Evolutionary conservation across 1,284 basidiomycete species (phyloP), one percentile per base, ranked within the genome.

Genomic region (Ganoderma multipileum): DNA sequence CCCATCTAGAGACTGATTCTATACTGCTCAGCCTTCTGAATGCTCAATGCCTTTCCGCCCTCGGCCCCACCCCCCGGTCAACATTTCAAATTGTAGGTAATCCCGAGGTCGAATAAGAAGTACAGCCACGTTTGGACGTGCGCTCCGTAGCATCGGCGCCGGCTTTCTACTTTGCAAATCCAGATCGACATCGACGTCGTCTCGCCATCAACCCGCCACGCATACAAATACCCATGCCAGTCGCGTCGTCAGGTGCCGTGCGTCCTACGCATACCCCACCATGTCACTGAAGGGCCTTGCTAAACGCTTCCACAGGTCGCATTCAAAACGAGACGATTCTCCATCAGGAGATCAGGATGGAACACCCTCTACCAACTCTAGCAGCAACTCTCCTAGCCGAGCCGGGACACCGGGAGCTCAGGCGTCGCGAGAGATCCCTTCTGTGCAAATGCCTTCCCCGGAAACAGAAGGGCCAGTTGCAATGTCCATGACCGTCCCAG

Each of bases 281-380:
- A 58, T 58, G 55, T 58, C 55, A 6, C 20, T 58, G 6, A 33
- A 23, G 20, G n/a, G 33, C 12, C 11, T 58, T 12, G 55, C 55
- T 2, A 58, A 58, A 58, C 55, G 33, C 55, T 58, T 58, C 33
- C 55, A 58, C 55, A 58, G 55, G n/a, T 58, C 55, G 33, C 55
- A 12, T 12, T 58, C 55, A 12, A 38, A 3, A 3, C 6, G 20
- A 23, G 55, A 38, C 18, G 14, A 33, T 8, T 16, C 26, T 3
- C 23, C 33, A 58, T 33, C 33, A 33, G 55, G 30, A 11, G 55
- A 58, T 38, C 55, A 58, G 33, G 55, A 38, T 11, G 50, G 8
- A 38, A 38, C 30, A 33, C 20, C 33, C 9, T 18, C 30, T 20
- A 11, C 33, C 8, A 58, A 8, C 30, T 9, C 33, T 9, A 23